Conservation (phyloP, 768 basidiomycete species). For the Clavulina sp. region DNA sequence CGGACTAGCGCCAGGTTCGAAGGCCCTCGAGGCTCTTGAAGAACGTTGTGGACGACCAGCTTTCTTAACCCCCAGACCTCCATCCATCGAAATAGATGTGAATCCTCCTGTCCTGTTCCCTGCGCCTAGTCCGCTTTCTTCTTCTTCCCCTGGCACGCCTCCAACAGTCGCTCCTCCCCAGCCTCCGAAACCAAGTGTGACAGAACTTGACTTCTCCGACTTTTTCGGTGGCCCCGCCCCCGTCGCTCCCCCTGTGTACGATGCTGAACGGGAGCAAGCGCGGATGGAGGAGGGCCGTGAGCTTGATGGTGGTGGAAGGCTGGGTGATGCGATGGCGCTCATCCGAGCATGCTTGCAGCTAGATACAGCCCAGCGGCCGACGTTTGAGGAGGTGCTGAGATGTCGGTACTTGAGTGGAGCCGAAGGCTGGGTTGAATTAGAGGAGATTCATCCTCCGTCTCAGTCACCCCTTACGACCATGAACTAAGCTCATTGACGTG, state of each 20-base stretch:
- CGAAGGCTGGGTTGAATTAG: conserved; percentile 45
- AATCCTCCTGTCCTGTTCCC: no score
- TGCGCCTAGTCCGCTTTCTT: no score
- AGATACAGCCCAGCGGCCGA: conserved; percentile 60
- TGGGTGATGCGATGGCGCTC: conserved; percentile 71
- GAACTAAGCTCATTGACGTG: no score
- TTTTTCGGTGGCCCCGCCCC: conserved; percentile 6
- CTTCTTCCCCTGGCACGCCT: background rate
- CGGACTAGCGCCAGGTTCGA: conserved; percentile 33
- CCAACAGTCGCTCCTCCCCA: conserved; percentile 43
- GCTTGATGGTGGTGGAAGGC: conserved; percentile 61
- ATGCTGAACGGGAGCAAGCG: conserved; percentile 50
- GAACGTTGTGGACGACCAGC: conserved; percentile 6
- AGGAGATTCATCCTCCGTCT: no score
- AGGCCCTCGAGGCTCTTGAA: conserved; percentile 15
- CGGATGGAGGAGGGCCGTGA: conserved; percentile 50
- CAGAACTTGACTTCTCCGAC: conserved; percentile 39
- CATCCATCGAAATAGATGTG: background rate
- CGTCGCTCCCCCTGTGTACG: conserved; percentile 26
- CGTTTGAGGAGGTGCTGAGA: conserved; percentile 65
- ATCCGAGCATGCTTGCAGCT: conserved; percentile 73
- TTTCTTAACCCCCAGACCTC: background rate
- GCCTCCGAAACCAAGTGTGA: conserved; percentile 34
- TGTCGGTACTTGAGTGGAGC: conserved; percentile 65
- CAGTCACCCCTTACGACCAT: no score